A percentile compares a stretch with the other conserved stretches of the same genome.
phyloP scores from a whole-genome alignment of 495 filamentous ascomycete species.

The Penicillium odoratum region DNA sequence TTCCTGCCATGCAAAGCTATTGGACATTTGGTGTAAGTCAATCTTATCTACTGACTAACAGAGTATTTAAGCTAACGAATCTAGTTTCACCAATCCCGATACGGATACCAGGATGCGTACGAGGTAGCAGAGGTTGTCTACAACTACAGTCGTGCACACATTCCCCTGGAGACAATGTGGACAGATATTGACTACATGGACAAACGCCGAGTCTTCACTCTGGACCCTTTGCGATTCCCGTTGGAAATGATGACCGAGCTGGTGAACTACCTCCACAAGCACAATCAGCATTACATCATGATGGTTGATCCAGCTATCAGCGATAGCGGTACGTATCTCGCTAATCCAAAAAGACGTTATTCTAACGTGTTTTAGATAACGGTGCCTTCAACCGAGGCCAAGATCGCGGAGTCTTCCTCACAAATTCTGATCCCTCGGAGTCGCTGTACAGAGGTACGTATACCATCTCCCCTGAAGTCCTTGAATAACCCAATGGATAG shows the following conservation, averaged over 20 bases:
- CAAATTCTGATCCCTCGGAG: slow-evolving; percentile 40
- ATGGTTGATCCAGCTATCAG: slow-evolving; percentile 86
- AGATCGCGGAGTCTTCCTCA: slow-evolving; percentile 62
- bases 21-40: slow-evolving; percentile 68
- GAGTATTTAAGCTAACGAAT: slow-evolving; percentile 3
- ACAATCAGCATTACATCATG: slow-evolving; percentile 77
- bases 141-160: slow-evolving; percentile 73
- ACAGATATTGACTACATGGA: slow-evolving; percentile 86
- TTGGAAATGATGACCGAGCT: slow-evolving; percentile 65
- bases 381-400: slow-evolving; percentile 62
- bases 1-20: slow-evolving; percentile 79
- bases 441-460: slow-evolving; percentile 62
- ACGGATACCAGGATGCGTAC: slow-evolving; percentile 75
- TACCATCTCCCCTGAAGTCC: neutral
- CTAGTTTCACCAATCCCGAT: slow-evolving; percentile 77
- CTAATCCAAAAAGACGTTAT: neutral
- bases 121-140: slow-evolving; percentile 77
- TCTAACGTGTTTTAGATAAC: slow-evolving; percentile 47
- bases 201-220: slow-evolving; percentile 64
- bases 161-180: slow-evolving; percentile 89
- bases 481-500: slow-evolving; percentile 15
- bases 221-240: slow-evolving; percentile 73
- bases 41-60: neutral
- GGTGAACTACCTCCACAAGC: slow-evolving; percentile 67
- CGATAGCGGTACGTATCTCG: slow-evolving; percentile 31